Base-by-base conservation (phyloP, 495 filamentous ascomycete genomes). In the Aspergillus diversus region DNA sequence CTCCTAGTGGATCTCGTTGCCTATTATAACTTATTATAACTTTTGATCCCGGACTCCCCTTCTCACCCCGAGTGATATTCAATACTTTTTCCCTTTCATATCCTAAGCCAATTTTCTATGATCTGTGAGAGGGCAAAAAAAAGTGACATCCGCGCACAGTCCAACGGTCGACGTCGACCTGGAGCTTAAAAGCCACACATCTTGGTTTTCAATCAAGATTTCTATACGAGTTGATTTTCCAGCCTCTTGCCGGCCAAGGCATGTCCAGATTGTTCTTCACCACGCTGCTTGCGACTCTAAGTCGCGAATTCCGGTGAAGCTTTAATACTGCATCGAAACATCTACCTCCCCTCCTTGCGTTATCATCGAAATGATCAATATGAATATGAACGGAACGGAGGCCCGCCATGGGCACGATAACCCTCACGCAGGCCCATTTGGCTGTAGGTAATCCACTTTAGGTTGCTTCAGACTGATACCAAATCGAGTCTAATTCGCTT, bases 381-480 rank as follows among this genome's bases (percentile, higher is more conserved):
- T 81, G 73, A 69, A 81, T 65, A 68, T 71, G 46, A 69, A 67
- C 34, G 69, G 66, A 13, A 51, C 72, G 16, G 66, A 78, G 59
- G 62, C 71, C 52, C 74, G 67, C 6, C 64, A 65, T 46, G 73
- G 69, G 51, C 73, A 63, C 13, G 63, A 71, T 50, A 75, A 73
- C 32, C 72, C 73, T 56, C 68, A 73, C 34, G 65, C 70, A 32
- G 77, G 71, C 68, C 85, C 84, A 17, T 89, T 89, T 79, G 86
- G 86, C 61, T 89, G 86, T 89, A 72, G 65, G 86, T 82, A 12
- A 12, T 64, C 27, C 55, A 51, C 33, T 34, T 17, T 42, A 32
- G 21, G 21, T 27, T 27, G 21, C 21, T 27, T 15, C 34, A n/a
- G 48, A 35, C 39, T 55, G 16, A n/a, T 50, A 7, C 43, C 53